phyloP scores from a whole-genome alignment of 2,329 filamentous ascomycete species.

The Pleomassaria siparia region DNA sequence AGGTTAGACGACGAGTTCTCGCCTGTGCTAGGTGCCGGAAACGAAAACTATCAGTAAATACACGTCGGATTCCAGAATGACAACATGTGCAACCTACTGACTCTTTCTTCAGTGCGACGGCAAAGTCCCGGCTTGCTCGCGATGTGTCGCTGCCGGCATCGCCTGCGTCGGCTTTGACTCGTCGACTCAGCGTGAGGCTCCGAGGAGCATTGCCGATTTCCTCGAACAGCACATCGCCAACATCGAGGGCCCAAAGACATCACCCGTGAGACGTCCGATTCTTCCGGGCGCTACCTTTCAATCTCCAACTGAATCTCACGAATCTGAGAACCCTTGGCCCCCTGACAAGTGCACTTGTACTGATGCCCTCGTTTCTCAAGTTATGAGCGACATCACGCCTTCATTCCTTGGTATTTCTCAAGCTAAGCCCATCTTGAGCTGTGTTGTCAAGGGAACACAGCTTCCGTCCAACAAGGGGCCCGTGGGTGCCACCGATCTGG shows the following conservation, averaged over 20 bases:
- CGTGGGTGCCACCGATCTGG: constrained; percentile 35
- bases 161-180: constrained; percentile 40
- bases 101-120: constrained; percentile 34
- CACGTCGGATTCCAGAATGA: neutral
- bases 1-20: constrained; percentile 38
- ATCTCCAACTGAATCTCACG: constrained; percentile 29
- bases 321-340: constrained; percentile 21
- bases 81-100: constrained; percentile 13
- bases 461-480: constrained; percentile 38
- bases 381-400: constrained; percentile 40
- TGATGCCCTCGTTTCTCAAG: constrained; percentile 34
- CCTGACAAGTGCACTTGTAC: constrained; percentile 32
- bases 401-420: constrained; percentile 39
- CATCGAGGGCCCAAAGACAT: constrained; percentile 22
- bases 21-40: constrained; percentile 41
- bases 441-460: constrained; percentile 39
- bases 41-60: constrained; percentile 35
- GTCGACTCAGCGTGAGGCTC: constrained; percentile 34
- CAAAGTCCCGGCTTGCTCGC: constrained; percentile 38
- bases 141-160: constrained; percentile 34
- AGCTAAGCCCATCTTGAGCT: constrained; percentile 33
- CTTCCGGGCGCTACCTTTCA: constrained; percentile 20
- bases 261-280: constrained; percentile 15
- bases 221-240: constrained; percentile 36
- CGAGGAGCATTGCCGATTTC: constrained; percentile 37